phyloP scores from a whole-genome alignment of 768 basidiomycete genomes.

The Agaricus subrufescens region DNA sequence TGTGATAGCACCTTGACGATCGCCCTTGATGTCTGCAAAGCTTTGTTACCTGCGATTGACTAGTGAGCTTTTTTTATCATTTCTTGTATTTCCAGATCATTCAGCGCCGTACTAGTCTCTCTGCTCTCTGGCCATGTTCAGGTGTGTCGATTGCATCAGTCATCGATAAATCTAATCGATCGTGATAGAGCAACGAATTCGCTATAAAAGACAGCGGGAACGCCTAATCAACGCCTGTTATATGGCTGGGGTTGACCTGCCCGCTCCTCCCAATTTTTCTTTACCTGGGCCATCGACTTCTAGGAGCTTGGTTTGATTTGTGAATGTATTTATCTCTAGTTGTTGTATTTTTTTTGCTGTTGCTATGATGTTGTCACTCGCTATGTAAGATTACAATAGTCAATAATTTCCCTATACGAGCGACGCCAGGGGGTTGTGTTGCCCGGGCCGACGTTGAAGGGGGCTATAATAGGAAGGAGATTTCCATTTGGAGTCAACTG shows the following conservation, averaged over 20 bases:
- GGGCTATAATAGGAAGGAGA: slow-evolving; percentile 3
- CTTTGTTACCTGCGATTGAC: slow-evolving; percentile 56
- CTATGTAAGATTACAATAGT: no score
- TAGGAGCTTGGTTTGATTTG: slow-evolving; percentile 20
- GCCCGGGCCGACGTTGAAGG: no score
- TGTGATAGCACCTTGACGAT: slow-evolving; percentile 52
- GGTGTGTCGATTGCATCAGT: slow-evolving; percentile 31
- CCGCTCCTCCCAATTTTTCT: slow-evolving; percentile 34
- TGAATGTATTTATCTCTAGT: background rate
- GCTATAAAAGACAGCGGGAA: slow-evolving; percentile 42
- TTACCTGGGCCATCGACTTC: slow-evolving; percentile 23
- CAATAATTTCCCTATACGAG: no score
- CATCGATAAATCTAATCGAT: slow-evolving; percentile 9
- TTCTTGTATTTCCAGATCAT: slow-evolving; percentile 10
- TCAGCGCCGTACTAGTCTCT: slow-evolving; percentile 28
- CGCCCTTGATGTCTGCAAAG: slow-evolving; percentile 59
- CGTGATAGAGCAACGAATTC: slow-evolving; percentile 44
- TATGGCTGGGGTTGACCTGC: slow-evolving; percentile 40
- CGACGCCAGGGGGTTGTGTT: no score
- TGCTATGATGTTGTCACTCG: background rate
- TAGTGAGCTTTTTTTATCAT: slow-evolving; percentile 30
- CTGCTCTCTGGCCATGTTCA: slow-evolving; percentile 59
- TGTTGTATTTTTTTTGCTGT: background rate
- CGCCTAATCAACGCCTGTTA: slow-evolving; percentile 42
- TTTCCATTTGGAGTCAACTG: slow-evolving; percentile 1